Evolutionary conservation across 2,329 filamentous ascomycete genomes (phyloP), one percentile per base, ranked within the genome.

Genomic region (Lasiodiplodia hormozganensis): DNA sequence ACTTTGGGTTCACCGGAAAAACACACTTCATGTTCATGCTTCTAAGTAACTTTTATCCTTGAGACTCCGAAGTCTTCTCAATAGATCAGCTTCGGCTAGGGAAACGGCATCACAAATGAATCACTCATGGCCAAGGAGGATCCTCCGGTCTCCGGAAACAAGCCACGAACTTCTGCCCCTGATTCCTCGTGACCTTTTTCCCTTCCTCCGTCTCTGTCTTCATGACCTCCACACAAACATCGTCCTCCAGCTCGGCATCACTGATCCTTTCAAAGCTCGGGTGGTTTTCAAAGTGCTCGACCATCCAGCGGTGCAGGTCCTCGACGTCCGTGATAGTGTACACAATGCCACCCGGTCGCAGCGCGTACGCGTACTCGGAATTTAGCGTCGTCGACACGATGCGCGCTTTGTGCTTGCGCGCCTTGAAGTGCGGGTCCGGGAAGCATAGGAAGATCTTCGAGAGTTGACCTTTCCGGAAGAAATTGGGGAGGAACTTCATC

Each of bases 401-500:
- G 49, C 96, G 87, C 49, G 94, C 94, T 82, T 99, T 99, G 84
- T 98, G 96, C 81, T 99, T 99, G 71, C 95, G 88, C 14, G 93
- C 89, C 82, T 99, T 99, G 85, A 99, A 99, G 81, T 99, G 96
- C 69, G 96, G 96, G 76, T 99, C 96, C 0, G 96, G 96, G 78
- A 99, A 99, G 84, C 96, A 99, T 74, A 99, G 92, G 80, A 99
- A 99, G 77, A 98, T 92, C 77, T 96, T 96, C 71, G 86, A 88
- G 16, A 99, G 88, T 78, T 97, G 94, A 16, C 82, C 85, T 75
- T 90, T 92, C 67, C 82, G 84, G 85, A 99, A 98, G 85, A 97
- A 97, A 78, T 99, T 98, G 70, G 96, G 95, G n/a, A 99, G 85
- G 80, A 98, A 99, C 79, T 99, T 99, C 96, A 99, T 99, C 5